Percentiles rank a stretch among this genome's conserved stretches.
Evolutionary conservation across 345 rosid species (phyloP).

Genomic region (Aquilaria sinensis): DNA sequence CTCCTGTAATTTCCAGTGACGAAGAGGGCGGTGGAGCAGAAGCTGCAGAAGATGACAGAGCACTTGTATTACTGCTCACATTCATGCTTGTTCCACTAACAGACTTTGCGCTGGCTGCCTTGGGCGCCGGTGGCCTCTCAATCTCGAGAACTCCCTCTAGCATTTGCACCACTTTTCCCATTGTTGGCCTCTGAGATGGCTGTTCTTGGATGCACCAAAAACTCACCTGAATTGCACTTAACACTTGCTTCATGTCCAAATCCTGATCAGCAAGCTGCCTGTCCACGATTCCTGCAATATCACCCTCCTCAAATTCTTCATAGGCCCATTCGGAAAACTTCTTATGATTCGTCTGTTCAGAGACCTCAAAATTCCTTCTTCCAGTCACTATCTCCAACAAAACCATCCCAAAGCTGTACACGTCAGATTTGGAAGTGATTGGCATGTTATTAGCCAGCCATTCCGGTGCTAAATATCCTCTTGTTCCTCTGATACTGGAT

Average conservation of each 20-base stretch:
- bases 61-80: constrained; percentile 29
- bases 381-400: constrained; percentile 51
- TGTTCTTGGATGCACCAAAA: constrained; percentile 70
- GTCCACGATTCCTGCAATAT: constrained; percentile 33
- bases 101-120: constrained; percentile 22
- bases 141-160: constrained; percentile 45
- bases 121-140: constrained; percentile 43
- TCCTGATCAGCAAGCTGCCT: constrained; percentile 29
- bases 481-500: constrained; percentile 51
- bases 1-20: constrained; percentile 32
- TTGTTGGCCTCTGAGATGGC: constrained; percentile 45
- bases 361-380: constrained; percentile 46
- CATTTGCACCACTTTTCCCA: constrained; percentile 65
- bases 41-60: constrained; percentile 33
- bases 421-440: constrained; percentile 53
- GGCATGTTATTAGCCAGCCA: constrained; percentile 47
- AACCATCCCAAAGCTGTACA: constrained; percentile 65
- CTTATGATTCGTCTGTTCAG: constrained; percentile 28
- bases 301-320: constrained; percentile 38
- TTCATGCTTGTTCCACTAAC: constrained; percentile 25
- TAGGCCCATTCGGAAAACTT: constrained; percentile 48
- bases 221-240: constrained; percentile 39
- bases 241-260: constrained; percentile 38
- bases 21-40: constrained; percentile 43
- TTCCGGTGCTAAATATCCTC: constrained; percentile 61